Evolutionary conservation across 495 filamentous ascomycete species (phyloP), one percentile per base, ranked within the genome.

Genomic region (Hyphodiscus hymeniophilus): DNA sequence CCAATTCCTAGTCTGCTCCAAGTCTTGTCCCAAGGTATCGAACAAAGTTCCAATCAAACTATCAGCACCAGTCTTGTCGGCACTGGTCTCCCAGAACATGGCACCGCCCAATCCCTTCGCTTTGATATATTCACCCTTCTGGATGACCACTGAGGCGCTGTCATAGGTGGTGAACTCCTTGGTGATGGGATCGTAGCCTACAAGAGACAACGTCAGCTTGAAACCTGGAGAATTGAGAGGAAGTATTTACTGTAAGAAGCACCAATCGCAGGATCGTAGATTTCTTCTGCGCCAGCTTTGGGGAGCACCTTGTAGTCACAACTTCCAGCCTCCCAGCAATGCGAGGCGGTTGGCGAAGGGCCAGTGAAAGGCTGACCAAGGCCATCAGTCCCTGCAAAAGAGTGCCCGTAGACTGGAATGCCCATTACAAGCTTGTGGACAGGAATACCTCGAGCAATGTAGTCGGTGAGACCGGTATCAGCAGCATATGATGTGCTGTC

Each of bases 71-170:
- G 57, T 94, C 89, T 75, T 81, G 58, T 95, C 89, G 23, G 77
- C 80, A 60, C 79, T 85, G 26, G 76, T 81, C 66, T 95, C 89
- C 89, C 89, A 95, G 76, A 85, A 95, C 77, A 95, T 91, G 0
- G 74, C 81, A 12, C 89, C 87, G 3, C 84, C 87, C 10, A 94
- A 70, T 23, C 76, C 81, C 6, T 76, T 73, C 13, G 68, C 40
- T 50, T 66, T 61, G 44, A 94, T 73, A 54, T 82, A 94, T 35
- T 66, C 60, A 1, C 73, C 76, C 68, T 95, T 94, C 43, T 56
- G 47, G 33, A 58, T 56, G 0, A 76, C 80, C 43, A 81, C 75
- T 7, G 63, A 63, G 0, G 76, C 67, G 4, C 72, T 84, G 50
- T 95, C 89, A 61, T 89, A 95, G 46, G 74, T 77, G 10, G 94